Conservation (phyloP, 2,329 filamentous ascomycete species). For the Epichloe coenophiala region DNA sequence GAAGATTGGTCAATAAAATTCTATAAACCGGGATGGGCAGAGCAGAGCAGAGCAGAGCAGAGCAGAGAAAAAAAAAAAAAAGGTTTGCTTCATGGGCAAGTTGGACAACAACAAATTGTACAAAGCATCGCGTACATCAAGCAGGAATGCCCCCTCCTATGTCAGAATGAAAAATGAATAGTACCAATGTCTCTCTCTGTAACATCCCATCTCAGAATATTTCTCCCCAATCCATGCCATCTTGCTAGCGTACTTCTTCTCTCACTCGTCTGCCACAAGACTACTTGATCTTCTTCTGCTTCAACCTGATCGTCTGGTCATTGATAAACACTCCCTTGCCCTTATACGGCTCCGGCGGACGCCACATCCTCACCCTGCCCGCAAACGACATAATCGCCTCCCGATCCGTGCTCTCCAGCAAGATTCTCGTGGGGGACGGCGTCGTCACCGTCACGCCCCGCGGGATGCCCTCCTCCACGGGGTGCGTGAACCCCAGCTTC, state of each 20-base stretch:
- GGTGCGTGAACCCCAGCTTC: conserved; percentile 94
- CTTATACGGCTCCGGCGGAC: conserved; percentile 93
- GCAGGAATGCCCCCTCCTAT: too few species aligned
- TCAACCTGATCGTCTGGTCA: conserved; percentile 92
- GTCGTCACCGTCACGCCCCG: conserved; percentile 72
- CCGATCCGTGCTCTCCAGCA: conserved; percentile 79
- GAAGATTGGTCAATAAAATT: conserved; percentile 14
- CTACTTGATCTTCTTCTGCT: conserved; percentile 95
- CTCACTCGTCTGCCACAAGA: conserved; percentile 3
- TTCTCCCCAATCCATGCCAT: too few species aligned
- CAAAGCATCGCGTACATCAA: too few species aligned
- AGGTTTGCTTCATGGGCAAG: too few species aligned
- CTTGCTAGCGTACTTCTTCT: too few species aligned
- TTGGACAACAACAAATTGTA: too few species aligned
- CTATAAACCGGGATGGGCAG: not conserved
- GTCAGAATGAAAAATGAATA: too few species aligned
- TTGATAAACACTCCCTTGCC: conserved; percentile 98
- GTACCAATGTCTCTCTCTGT: not conserved
- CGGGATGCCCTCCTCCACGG: conserved; percentile 79
- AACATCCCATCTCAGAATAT: too few species aligned
- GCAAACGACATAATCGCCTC: conserved; percentile 85
- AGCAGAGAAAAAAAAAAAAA: not conserved
- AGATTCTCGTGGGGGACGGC: conserved; percentile 79
- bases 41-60: not conserved
- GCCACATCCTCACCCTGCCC: conserved; percentile 76